phyloP scores from a whole-genome alignment of 352 stramenopile genomes.

The Saprolegnia diclina region DNA sequence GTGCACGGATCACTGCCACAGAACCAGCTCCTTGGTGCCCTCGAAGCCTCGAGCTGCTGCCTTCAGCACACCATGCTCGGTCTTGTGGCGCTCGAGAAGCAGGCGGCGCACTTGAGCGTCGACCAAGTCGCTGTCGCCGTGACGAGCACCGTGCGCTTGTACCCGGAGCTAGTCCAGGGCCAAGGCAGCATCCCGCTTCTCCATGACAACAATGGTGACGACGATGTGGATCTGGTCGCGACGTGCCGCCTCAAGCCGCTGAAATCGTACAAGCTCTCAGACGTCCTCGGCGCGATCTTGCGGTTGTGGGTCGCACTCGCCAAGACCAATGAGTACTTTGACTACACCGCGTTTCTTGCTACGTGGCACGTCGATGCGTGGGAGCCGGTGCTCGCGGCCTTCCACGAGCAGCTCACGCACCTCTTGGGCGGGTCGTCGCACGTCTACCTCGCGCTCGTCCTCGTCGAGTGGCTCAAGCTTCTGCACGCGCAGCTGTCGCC shows the following conservation, averaged over 20 bases:
- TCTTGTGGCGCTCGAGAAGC: neutral
- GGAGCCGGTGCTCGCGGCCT: slow-evolving; percentile 8
- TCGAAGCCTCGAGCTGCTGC: neutral
- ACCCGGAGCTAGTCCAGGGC: slow-evolving; percentile 8
- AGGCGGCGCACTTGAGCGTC: neutral
- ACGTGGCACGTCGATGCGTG: neutral
- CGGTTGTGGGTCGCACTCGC: neutral
- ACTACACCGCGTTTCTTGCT: neutral
- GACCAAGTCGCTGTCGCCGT: neutral
- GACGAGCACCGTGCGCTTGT: neutral
- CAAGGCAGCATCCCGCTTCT: neutral
- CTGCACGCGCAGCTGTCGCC: neutral
- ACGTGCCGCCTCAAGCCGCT: neutral
- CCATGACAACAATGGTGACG: neutral
- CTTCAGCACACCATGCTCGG: slow-evolving; percentile 4
- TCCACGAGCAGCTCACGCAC: neutral
- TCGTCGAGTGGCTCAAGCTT: slow-evolving; percentile 4
- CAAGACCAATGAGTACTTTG: neutral
- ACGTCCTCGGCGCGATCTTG: neutral
- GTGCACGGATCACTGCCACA: neutral
- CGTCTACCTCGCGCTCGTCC: neutral
- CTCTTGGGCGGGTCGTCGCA: neutral
- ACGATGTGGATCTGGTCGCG: neutral
- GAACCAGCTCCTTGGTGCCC: neutral
- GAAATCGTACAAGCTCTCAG: neutral